Evolutionary conservation across 495 filamentous ascomycete species (phyloP), one percentile per base, ranked within the genome.

Genomic region (Penicillium canariense): DNA sequence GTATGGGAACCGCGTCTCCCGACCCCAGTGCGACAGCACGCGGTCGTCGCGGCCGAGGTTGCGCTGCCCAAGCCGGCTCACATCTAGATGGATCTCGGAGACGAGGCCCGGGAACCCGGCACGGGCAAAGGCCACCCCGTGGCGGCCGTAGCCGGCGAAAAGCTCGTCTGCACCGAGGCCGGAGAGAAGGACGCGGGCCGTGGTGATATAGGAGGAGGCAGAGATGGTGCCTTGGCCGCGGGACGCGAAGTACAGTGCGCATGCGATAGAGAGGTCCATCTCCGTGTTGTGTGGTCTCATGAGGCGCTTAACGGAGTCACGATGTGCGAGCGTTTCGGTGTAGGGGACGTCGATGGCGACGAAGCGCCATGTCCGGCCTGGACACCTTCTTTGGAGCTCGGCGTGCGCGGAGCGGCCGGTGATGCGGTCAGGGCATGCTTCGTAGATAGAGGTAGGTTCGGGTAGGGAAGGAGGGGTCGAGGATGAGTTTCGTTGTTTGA

Each of bases 211-310:
- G 2, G 66, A 55, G 10, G 28, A 48, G 11, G 61, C n/a, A 10
- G 31, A 30, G 20, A 36, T 22, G 28, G 54, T 58, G 0, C 93
- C 94, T 50, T 74, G 75, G 7, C 91, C 93, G 11, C 92, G 84
- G 6, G 93, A 84, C 4, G 94, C 90, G 67, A 98, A 98, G 72
- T 96, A 97, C 40, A 97, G 79, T 0, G 94, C 94, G 48, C 82
- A 84, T 2, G 87, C 88, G 60, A 99, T 97, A n/a, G 95, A 97
- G 3, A 97, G 79, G 63, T 99, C 94, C 94, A 99, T 99, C 68
- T 97, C 95, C 0, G 94, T 97, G 61, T 96, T 91, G 68, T 97
- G 94, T 0, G 94, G 94, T 60, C 87, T 80, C 61, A 97, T 94
- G 12, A 99, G 79, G 2, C 81, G 79, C 32, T 90, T 80, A 3